Conservation (phyloP, 108 stramenopile species). For the Cyclotella distinguenda region DNA sequence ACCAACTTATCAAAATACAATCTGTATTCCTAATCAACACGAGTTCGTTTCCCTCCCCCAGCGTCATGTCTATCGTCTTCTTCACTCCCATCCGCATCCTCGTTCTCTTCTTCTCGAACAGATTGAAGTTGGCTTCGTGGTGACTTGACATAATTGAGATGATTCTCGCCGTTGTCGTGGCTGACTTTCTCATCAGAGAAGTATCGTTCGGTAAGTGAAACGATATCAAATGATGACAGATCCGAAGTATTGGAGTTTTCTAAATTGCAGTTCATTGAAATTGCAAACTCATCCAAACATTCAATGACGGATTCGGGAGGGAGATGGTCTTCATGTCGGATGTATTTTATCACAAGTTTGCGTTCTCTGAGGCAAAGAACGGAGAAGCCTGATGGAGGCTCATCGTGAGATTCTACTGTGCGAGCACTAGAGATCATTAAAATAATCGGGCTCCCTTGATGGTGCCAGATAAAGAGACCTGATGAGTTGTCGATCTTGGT, state of each 20-base stretch:
- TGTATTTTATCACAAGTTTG: constrained; percentile 45
- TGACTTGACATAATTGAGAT: constrained; percentile 1
- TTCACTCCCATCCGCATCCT: constrained; percentile 16
- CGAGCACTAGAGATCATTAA: constrained; percentile 70
- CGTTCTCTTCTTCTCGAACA: constrained; percentile 43
- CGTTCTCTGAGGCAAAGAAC: constrained; percentile 54
- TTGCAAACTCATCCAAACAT: constrained; percentile 63
- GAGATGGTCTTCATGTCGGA: constrained; percentile 64
- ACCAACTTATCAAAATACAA: no score
- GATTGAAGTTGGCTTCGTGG: constrained; percentile 28
- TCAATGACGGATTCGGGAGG: constrained; percentile 75
- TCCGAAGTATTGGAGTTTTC: no score
- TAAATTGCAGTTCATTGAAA: constrained; percentile 51
- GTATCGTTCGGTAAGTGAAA: constrained; percentile 3
- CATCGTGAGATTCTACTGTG: constrained; percentile 58
- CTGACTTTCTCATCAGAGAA: background rate
- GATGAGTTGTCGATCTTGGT: background rate
- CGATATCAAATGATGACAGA: constrained; percentile 16
- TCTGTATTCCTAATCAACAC: constrained; percentile 1
- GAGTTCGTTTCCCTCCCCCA: constrained; percentile 1
- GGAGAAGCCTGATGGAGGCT: constrained; percentile 77
- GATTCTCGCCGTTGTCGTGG: background rate
- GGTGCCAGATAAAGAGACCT: background rate
- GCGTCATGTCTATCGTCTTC: constrained; percentile 11
- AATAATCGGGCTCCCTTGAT: constrained; percentile 21